phyloP scores from a whole-genome alignment of 495 filamentous ascomycete genomes.

The Clavariopsis aquatica region DNA sequence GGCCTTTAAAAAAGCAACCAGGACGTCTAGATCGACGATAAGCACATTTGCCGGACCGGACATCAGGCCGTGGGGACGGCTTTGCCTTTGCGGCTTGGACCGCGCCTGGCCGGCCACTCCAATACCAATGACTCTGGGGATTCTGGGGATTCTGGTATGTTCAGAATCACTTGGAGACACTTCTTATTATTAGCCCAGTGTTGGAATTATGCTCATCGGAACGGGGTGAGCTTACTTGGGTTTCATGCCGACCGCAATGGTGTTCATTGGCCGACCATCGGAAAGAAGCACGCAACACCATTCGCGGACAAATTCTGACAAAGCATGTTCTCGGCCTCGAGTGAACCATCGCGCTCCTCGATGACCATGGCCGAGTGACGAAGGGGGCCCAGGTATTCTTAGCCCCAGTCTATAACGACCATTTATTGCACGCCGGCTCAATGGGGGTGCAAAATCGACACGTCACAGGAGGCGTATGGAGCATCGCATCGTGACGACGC shows the following conservation, averaged over 20 bases:
- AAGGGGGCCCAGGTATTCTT: too few relatives aligned
- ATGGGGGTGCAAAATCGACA: neutral
- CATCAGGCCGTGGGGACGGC: neutral
- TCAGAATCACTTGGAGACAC: neutral
- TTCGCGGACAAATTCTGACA: slow-evolving; percentile 25
- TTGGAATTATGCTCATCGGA: slow-evolving; percentile 3
- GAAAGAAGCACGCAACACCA: slow-evolving; percentile 9
- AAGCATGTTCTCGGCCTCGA: neutral
- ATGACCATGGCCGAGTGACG: too few relatives aligned
- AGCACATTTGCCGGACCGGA: neutral
- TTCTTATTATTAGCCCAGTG: too few relatives aligned
- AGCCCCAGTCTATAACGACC: neutral
- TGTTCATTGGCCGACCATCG: neutral
- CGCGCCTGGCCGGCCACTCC: too few relatives aligned
- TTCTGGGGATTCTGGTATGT: too few relatives aligned
- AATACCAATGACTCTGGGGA: too few relatives aligned
- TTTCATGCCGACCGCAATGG: neutral
- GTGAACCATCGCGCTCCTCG: too few relatives aligned
- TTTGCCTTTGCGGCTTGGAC: too few relatives aligned
- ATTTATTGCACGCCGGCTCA: neutral
- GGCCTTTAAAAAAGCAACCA: neutral
- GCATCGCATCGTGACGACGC: slow-evolving; percentile 3
- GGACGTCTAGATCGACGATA: neutral
- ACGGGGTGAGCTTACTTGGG: neutral
- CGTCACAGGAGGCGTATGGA: slow-evolving; percentile 1